phyloP scores from a whole-genome alignment of 164 flowering plant species.

The Platanus orientalis region DNA sequence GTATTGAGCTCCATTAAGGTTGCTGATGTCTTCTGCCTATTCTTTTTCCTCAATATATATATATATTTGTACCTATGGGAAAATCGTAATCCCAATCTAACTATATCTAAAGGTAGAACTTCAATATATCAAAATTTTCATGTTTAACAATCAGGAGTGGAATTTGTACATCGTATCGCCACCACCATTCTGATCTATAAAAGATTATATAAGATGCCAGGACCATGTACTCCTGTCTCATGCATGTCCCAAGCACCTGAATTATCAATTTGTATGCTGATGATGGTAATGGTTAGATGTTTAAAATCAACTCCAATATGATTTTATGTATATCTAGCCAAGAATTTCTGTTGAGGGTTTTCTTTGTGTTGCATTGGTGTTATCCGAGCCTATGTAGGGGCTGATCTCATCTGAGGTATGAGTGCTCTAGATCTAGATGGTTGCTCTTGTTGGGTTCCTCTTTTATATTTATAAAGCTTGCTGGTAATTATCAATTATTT shows the following conservation, averaged over 20 bases:
- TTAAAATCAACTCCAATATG: background rate
- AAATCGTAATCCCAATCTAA: no score
- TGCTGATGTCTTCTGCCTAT: background rate
- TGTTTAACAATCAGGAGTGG: no score
- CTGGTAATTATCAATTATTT: background rate
- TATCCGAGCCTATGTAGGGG: constrained; percentile 9
- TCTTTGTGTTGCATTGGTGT: background rate
- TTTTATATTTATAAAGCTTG: background rate
- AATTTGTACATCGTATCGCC: no score
- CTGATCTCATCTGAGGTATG: constrained; percentile 10
- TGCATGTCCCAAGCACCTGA: no score
- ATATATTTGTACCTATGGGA: background rate
- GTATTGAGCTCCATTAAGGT: background rate
- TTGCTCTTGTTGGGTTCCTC: background rate
- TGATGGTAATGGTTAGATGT: background rate
- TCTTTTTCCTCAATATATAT: background rate
- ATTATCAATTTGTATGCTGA: background rate
- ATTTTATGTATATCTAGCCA: background rate
- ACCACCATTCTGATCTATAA: no score
- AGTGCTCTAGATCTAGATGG: background rate
- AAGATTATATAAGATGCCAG: no score
- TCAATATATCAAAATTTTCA: no score
- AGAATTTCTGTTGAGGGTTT: constrained; percentile 9
- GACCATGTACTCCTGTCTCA: no score
- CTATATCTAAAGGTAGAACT: no score